A percentile compares a stretch with the other conserved stretches of the same genome.
Evolutionary conservation across 352 stramenopile genomes (phyloP).

Genomic region (Blastocystis sp.): DNA sequence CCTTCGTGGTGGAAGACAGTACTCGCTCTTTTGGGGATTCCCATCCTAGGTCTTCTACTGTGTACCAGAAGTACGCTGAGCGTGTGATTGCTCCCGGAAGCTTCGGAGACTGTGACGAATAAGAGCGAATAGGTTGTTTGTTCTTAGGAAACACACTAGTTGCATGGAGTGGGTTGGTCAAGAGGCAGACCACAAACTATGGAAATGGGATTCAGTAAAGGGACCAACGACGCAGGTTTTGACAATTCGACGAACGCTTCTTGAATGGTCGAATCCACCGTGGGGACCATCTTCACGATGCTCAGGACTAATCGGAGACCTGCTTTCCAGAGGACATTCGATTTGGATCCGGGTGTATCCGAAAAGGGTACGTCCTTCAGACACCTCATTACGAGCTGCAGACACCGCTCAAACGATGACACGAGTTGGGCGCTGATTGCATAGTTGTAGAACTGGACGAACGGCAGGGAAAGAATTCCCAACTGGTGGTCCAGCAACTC

Average conservation of each 20-base stretch:
- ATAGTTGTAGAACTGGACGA: conserved; percentile 22
- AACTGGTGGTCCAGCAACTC: background rate
- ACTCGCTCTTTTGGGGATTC: background rate
- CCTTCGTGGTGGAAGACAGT: conserved; percentile 32
- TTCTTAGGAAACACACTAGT: background rate
- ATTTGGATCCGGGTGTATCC: background rate
- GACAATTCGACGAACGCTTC: background rate
- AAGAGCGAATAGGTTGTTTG: background rate
- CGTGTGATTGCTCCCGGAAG: conserved; percentile 36
- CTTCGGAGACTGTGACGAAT: conserved; percentile 42
- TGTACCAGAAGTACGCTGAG: conserved; percentile 55
- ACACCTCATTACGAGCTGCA: background rate
- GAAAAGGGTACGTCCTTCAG: background rate
- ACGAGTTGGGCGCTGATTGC: background rate
- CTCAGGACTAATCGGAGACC: conserved; percentile 13
- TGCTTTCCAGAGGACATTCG: background rate
- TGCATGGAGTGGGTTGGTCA: background rate
- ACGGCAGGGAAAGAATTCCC: background rate
- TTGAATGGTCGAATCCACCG: background rate
- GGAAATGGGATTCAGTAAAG: background rate
- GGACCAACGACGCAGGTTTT: background rate
- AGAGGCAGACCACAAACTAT: background rate
- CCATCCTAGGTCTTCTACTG: background rate
- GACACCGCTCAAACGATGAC: background rate
- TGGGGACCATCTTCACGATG: background rate